Evolutionary conservation across 805 yeast species (phyloP).

Genomic region (Yamadazyma sp.): DNA sequence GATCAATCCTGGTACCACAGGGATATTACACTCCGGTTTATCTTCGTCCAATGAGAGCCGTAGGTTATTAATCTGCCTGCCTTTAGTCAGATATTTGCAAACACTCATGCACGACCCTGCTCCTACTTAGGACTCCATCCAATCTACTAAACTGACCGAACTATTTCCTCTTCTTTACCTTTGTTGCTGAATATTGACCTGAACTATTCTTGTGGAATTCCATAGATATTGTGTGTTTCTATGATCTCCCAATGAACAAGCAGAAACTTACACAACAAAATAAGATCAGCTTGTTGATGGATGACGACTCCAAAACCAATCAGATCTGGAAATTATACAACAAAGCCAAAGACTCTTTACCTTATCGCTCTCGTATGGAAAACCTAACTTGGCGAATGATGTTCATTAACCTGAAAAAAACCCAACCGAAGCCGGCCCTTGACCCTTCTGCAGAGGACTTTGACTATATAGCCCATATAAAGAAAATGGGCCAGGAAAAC

Average conservation of each 20-base stretch:
- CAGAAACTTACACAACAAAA: neutral
- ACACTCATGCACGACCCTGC: conserved; percentile 3
- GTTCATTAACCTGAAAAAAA: conserved; percentile 42
- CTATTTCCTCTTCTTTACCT: too few relatives aligned
- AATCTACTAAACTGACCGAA: too few relatives aligned
- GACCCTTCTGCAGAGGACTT: conserved; percentile 57
- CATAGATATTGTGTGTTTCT: too few relatives aligned
- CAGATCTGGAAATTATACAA: conserved; percentile 78
- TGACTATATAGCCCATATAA: conserved; percentile 64
- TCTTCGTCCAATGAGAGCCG: conserved; percentile 5
- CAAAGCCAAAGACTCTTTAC: conserved; percentile 70
- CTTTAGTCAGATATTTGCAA: neutral
- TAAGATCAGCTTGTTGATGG: conserved; percentile 5
- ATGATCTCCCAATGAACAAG: conserved; percentile 7
- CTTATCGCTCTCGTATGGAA: conserved; percentile 75
- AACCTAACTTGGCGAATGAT: conserved; percentile 88
- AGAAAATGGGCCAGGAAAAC: conserved; percentile 50
- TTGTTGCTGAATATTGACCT: too few relatives aligned
- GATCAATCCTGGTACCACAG: conserved; percentile 2
- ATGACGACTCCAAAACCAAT: conserved; percentile 18
- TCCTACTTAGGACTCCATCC: too few relatives aligned
- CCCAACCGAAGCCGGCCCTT: conserved; percentile 9
- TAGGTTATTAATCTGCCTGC: neutral
- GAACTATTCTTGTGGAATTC: too few relatives aligned
- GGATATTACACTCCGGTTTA: conserved; percentile 1